phyloP scores from a whole-genome alignment of 2,329 filamentous ascomycete genomes.

The Penicillium sp. region DNA sequence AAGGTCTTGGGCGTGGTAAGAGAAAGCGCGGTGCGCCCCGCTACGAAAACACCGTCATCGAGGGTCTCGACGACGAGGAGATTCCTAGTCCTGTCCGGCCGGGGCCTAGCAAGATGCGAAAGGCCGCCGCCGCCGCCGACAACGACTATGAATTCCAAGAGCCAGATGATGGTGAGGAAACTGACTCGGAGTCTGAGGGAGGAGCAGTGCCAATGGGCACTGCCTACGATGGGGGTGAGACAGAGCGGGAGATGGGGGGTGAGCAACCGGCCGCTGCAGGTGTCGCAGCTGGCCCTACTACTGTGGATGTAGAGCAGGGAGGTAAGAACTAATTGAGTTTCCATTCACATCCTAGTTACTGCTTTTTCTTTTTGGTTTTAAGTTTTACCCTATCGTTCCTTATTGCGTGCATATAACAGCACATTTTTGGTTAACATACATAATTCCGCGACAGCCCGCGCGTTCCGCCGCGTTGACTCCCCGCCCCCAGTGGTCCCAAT shows the following conservation, averaged over 20 bases:
- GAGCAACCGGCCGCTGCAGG: no score
- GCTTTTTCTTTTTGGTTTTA: background rate
- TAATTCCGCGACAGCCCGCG: slow-evolving; percentile 26
- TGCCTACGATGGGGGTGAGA: background rate
- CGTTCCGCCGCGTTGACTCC: slow-evolving; percentile 40
- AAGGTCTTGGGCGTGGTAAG: slow-evolving; percentile 82
- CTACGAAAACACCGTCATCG: slow-evolving; percentile 15
- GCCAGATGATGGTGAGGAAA: slow-evolving; percentile 29
- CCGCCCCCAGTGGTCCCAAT: slow-evolving; percentile 1
- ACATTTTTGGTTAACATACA: background rate
- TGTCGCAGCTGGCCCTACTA: no score
- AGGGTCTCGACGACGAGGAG: slow-evolving; percentile 13
- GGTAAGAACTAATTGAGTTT: slow-evolving; percentile 18
- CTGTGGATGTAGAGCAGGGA: slow-evolving; percentile 10
- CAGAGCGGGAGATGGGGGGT: background rate
- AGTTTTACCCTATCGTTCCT: background rate
- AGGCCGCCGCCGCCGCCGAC: slow-evolving; percentile 12
- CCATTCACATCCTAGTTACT: background rate
- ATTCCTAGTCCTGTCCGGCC: slow-evolving; percentile 8
- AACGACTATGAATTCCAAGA: slow-evolving; percentile 34
- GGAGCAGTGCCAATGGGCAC: background rate
- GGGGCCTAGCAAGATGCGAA: slow-evolving; percentile 23
- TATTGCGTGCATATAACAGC: background rate
- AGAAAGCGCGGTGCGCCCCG: slow-evolving; percentile 61
- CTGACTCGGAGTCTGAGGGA: slow-evolving; percentile 7